Evolutionary conservation across 108 stramenopile genomes (phyloP).

Genomic region (Cyclotella sp.): DNA sequence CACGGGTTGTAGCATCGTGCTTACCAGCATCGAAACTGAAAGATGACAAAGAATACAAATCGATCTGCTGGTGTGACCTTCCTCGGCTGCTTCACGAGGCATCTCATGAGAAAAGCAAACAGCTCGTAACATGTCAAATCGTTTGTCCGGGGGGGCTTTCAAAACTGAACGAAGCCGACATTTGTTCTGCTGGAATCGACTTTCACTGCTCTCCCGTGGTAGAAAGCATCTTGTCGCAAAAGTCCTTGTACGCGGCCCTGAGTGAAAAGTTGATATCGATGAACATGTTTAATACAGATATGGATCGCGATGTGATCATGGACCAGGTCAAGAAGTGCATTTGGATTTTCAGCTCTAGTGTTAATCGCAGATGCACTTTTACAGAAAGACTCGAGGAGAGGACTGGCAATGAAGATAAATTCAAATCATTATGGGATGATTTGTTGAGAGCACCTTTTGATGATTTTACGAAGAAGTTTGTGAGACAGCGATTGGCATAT

Average conservation of each 20-base stretch:
- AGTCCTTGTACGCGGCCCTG: constrained; percentile 5
- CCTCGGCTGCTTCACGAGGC: constrained; percentile 48
- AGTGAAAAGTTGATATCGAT: constrained; percentile 25
- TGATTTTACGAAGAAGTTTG: constrained; percentile 46
- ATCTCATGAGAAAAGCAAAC: constrained; percentile 31
- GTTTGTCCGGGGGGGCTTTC: constrained; percentile 26
- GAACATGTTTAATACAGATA: constrained; percentile 7
- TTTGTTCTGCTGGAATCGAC: constrained; percentile 74
- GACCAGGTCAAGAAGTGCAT: constrained; percentile 64
- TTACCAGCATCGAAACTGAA: neutral
- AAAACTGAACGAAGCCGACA: constrained; percentile 53
- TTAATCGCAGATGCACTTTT: constrained; percentile 64
- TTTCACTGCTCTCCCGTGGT: constrained; percentile 87
- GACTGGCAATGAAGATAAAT: constrained; percentile 16
- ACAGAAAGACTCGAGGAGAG: neutral
- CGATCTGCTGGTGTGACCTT: constrained; percentile 51
- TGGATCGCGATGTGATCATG: constrained; percentile 33
- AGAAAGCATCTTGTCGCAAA: constrained; percentile 49
- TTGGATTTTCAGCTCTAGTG: constrained; percentile 82
- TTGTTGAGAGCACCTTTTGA: constrained; percentile 41
- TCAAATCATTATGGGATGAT: constrained; percentile 44
- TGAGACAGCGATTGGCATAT: constrained; percentile 35
- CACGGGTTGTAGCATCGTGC: constrained; percentile 1
- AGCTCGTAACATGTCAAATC: constrained; percentile 33
- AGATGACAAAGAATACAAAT: neutral